Base-by-base conservation (phyloP, 768 basidiomycete species). In the Lactifluus rugatus region DNA sequence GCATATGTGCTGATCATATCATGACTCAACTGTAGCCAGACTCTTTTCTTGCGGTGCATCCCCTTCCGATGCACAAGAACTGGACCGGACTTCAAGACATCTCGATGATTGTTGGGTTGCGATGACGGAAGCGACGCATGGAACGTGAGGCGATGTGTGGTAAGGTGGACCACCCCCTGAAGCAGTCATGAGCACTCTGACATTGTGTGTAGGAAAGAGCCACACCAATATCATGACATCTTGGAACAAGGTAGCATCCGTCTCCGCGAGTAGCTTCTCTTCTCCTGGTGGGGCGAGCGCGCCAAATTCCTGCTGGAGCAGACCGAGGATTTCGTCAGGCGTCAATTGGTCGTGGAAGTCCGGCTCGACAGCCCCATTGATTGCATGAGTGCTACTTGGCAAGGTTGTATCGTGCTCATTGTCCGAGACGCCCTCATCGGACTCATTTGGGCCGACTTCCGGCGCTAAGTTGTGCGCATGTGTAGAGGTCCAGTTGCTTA, bases 61-160 rank as follows among this genome's bases (percentile, higher is more conserved):
- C 76, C 77, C 51, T 71, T 72, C 11, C 75, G 69, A 59, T 77
- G 78, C 23, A 81, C 68, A 2, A 75, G 69, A 9, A 78, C 78
- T 2, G 81, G 70, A 2, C 82, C 84, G 6, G 78, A 64, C 64
- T 77, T 79, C 46, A 85, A 70, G 21, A 78, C 60, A 45, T 74
- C 68, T 17, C 71, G 63, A 7, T 61, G 60, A 26, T 70, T 54
- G 54, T 69, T 72, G 8, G 74, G 70, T 31, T 69, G 66, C 34
- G 74, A 72, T 0, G 79, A 73, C 19, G 81, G 74, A 23, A 87
- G 67, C 16, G 82, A 76, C 2, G 84, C 84, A 64, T 85, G 83
- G 69, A 87, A 87, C 0, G 81, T 71, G 14, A 87, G 60, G 5
- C 84, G 77, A 68, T 85, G 83, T 0, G 81, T 83, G 1, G 84